Base-by-base conservation (phyloP, 2,329 filamentous ascomycete species). In the Didymella pomorum region DNA sequence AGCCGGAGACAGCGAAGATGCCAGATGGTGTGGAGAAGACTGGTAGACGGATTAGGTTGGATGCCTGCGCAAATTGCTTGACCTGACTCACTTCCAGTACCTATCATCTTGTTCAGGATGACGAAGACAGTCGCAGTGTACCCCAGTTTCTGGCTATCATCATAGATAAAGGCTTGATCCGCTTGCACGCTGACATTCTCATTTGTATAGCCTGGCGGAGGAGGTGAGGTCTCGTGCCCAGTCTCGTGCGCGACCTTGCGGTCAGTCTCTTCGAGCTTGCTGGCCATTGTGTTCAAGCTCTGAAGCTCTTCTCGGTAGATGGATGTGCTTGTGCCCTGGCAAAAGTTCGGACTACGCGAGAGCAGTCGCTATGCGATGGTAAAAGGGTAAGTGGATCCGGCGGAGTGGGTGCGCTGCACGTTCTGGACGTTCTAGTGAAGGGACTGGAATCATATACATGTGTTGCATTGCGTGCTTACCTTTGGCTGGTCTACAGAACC, bases 11-110 rank as follows among this genome's bases (percentile, higher is more conserved):
- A 8, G 79, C 78, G 57, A 84, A 84, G 46, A 87, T 83, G n/a
- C 83, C 82, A 2, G 82, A 82, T 0, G 84, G 84, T 0, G 84
- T 84, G 0, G 84, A 84, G 66, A 86, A 87, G 23, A 84, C 71
- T 73, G 23, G n/a, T 3, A 21, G 28, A 3, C 21, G 14, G 9
- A 47, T 69, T 29, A 43, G 25, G 3, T 11, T 20, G n/a, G 16
- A 1, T 11, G 11, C 18, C 37, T 41, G 10, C 37, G 4, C 12
- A 41, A 23, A 14, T 3, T 11, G 12, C 52, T 59, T 37, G 65
- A 2, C 2, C 16, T n/a, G 39, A 68, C 68, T 26, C 65, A 69
- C 65, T 72, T 56, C 70, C 71, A 55, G 47, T 71, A 10, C 62
- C 65, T 25, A 70, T 73, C 68, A 73, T 69, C 62, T 71, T 72